Evolutionary conservation across 495 filamentous ascomycete species (phyloP), one percentile per base, ranked within the genome.

Genomic region (Hyphodiscus hymeniophilus): DNA sequence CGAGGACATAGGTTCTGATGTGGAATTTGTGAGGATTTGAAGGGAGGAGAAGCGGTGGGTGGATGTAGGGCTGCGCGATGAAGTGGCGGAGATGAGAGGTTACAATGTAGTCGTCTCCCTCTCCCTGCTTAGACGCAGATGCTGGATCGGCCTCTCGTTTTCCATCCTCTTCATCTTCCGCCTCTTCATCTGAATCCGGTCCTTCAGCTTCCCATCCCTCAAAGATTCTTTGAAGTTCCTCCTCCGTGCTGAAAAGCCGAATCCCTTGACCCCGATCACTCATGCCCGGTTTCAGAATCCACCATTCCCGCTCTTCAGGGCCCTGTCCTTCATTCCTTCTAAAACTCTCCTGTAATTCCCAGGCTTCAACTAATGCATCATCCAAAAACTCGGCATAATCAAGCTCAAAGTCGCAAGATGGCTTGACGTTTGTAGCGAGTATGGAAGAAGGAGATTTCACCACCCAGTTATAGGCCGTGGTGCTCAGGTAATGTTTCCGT

Each of bases 201-300:
- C 50, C 42, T 1, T 75, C 74, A 3, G 58, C 70, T 55, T 89
- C 86, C 85, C 90, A 97, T 52, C 81, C 80, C 47, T 94, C 85
- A 57, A 97, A 98, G 22, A 98, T 89, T 16, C 66, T 73, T 35
- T 79, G 80, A 13, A 98, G 66, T 58, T 94, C 81, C 41, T 80
- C 79, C 65, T 89, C 83, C 32, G 78, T 85, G 58, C 77, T 83
- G 64, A 98, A 98, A 2, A 98, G 69, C 31, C 87, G 67, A 34
- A 98, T 92, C 2, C 92, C 92, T 60, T 95, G 88, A 2, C 91
- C 92, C 3, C 90, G 77, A 60, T 97, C 92, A 64, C 88, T 94
- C 92, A 98, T 97, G 1, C 90, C 79, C 0, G 92, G 92, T 61
- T 98, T 98, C 33, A 97, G 65, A 51, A 97, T 95, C 92, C 92